Evolutionary conservation across 768 basidiomycete genomes (phyloP).

Genomic region (Goffeauzyma gilvescens): DNA sequence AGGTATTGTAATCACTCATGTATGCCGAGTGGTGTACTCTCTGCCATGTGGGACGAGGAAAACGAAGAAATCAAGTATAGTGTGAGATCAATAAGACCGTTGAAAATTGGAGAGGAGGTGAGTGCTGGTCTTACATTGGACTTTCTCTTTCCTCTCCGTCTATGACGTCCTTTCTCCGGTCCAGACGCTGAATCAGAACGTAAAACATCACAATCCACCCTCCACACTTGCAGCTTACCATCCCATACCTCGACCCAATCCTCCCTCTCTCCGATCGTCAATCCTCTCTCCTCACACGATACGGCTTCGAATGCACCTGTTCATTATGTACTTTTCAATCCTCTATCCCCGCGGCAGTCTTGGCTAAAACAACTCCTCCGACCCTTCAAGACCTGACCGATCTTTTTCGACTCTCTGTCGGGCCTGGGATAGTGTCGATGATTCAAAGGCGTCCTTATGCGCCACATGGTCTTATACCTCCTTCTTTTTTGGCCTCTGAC

Average conservation of each 20-base stretch:
- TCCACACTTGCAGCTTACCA: slow-evolving; percentile 8
- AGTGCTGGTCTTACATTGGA: neutral
- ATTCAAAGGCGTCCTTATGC: too few relatives aligned
- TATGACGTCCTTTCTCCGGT: too few relatives aligned
- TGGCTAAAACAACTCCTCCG: neutral
- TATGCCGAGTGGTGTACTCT: slow-evolving; percentile 1
- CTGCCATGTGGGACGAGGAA: neutral
- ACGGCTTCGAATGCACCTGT: slow-evolving; percentile 10
- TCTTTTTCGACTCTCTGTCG: slow-evolving; percentile 1
- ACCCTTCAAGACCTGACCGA: neutral
- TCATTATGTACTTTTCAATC: slow-evolving; percentile 5
- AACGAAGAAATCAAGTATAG: neutral
- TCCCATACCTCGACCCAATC: slow-evolving; percentile 11
- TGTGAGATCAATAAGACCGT: slow-evolving; percentile 3
- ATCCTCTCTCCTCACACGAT: slow-evolving; percentile 9
- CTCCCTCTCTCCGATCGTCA: slow-evolving; percentile 10
- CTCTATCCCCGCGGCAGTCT: slow-evolving; percentile 2
- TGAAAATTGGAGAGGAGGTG: slow-evolving; percentile 6
- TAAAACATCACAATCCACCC: too few relatives aligned
- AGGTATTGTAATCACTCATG: slow-evolving; percentile 11
- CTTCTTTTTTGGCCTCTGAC: neutral
- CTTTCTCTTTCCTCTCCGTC: neutral
- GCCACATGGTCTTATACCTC: too few relatives aligned
- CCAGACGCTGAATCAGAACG: too few relatives aligned
- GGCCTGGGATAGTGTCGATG: too few relatives aligned